Conservation (phyloP, 2,329 filamentous ascomycete genomes). For the Curvularia lunata region DNA sequence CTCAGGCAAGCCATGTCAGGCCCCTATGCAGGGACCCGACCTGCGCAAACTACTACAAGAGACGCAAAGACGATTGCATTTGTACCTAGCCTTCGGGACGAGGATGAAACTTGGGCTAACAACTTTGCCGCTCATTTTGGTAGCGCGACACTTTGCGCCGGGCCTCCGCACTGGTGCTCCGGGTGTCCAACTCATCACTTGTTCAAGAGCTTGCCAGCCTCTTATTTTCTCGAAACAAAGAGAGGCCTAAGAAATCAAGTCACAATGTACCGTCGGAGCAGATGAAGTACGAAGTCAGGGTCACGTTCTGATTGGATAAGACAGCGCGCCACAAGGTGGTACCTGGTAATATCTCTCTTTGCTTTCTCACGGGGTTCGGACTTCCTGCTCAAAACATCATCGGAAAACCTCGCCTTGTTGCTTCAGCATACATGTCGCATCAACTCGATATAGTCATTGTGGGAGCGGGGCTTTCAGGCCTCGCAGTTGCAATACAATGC, state of each 20-base stretch:
- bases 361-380: not conserved
- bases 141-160: not conserved
- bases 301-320: not conserved
- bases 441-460: conserved; percentile 37
- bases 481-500: conserved; percentile 54
- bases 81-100: not conserved
- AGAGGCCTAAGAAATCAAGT: no score
- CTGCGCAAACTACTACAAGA: conserved; percentile 6
- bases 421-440: conserved; percentile 2
- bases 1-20: conserved; percentile 21
- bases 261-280: no score
- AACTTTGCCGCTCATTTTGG: not conserved
- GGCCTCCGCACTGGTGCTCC: not conserved
- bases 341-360: not conserved
- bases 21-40: conserved; percentile 20
- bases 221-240: no score
- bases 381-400: not conserved
- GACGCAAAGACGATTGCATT: not conserved
- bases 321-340: not conserved
- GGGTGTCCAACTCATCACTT: not conserved
- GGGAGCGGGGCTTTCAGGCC: conserved; percentile 52
- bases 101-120: not conserved
- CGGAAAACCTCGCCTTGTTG: not conserved
- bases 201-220: no score
- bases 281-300: no score